Evolutionary conservation across 768 basidiomycete species (phyloP).

Genomic region (Lyophyllum decastes): DNA sequence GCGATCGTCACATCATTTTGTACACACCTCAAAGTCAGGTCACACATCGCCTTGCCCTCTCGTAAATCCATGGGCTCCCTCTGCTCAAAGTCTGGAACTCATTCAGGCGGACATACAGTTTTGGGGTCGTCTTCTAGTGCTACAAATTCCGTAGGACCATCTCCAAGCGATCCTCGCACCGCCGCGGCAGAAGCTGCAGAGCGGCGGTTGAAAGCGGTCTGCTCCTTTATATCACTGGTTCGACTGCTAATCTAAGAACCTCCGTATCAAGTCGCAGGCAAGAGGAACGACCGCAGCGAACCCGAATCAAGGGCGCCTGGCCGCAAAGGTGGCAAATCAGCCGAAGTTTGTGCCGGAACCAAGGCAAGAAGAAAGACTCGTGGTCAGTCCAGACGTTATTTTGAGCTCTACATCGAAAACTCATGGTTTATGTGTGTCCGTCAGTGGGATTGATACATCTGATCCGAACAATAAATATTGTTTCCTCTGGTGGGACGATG

Average conservation of each 20-base stretch:
- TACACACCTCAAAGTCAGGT: not conserved
- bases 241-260: slow-evolving; percentile 16
- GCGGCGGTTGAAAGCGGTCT: slow-evolving; percentile 56
- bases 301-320: slow-evolving; percentile 49
- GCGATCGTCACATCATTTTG: slow-evolving; percentile 11
- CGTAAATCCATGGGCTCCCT: slow-evolving; percentile 51
- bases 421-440: slow-evolving; percentile 10
- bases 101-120: slow-evolving; percentile 51
- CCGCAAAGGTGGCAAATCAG: slow-evolving; percentile 42
- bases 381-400: slow-evolving; percentile 23
- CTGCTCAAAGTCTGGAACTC: slow-evolving; percentile 50
- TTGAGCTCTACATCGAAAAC: slow-evolving; percentile 4
- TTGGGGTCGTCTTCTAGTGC: slow-evolving; percentile 38
- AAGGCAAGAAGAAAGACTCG: slow-evolving; percentile 29
- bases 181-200: slow-evolving; percentile 68
- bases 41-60: not conserved
- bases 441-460: slow-evolving; percentile 21
- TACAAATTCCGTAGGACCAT: slow-evolving; percentile 28
- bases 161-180: slow-evolving; percentile 44
- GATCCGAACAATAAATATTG: not conserved
- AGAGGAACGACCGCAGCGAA: slow-evolving; percentile 45
- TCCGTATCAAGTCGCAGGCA: slow-evolving; percentile 38
- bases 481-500: not conserved
- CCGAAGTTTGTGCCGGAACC: slow-evolving; percentile 35
- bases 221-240: slow-evolving; percentile 23